phyloP scores from a whole-genome alignment of 768 basidiomycete species.

The Suillus cothurnatus region DNA sequence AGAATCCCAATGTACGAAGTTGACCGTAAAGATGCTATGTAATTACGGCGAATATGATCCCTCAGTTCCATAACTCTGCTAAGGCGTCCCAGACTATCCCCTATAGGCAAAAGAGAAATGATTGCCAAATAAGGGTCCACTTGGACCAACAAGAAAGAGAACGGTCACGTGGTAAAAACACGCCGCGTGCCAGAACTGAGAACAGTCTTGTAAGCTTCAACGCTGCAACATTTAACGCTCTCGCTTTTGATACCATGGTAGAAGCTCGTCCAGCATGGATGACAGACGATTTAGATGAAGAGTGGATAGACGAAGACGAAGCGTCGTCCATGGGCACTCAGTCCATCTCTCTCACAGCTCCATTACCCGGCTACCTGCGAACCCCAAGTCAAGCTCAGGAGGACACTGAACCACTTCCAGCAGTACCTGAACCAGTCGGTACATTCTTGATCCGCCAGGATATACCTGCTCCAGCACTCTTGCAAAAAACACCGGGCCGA shows the following conservation, averaged over 20 bases:
- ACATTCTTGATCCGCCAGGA: constrained; percentile 81
- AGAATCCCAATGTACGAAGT: background rate
- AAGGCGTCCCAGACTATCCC: background rate
- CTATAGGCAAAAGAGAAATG: constrained; percentile 15
- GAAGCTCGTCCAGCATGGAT: constrained; percentile 69
- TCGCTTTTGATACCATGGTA: constrained; percentile 12
- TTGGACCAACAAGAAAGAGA: constrained; percentile 19
- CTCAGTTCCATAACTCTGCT: background rate
- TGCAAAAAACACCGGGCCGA: constrained; percentile 68
- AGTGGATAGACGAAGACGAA: constrained; percentile 75
- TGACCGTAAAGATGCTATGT: background rate
- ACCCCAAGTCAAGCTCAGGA: constrained; percentile 42
- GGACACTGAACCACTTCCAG: constrained; percentile 28
- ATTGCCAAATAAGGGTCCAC: constrained; percentile 19
- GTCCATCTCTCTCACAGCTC: constrained; percentile 62
- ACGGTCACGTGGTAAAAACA: constrained; percentile 31
- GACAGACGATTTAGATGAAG: constrained; percentile 88
- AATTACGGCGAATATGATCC: background rate
- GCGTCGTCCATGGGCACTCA: constrained; percentile 42
- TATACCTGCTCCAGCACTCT: constrained; percentile 51
- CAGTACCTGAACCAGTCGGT: constrained; percentile 46
- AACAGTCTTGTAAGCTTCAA: background rate
- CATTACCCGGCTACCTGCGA: constrained; percentile 50
- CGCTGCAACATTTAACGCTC: constrained; percentile 1
- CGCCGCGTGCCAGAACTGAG: background rate